A percentile compares a stretch with the other conserved stretches of the same genome.
Evolutionary conservation across 2,329 filamentous ascomycete species (phyloP).

Genomic region (Aspergillus sp.): DNA sequence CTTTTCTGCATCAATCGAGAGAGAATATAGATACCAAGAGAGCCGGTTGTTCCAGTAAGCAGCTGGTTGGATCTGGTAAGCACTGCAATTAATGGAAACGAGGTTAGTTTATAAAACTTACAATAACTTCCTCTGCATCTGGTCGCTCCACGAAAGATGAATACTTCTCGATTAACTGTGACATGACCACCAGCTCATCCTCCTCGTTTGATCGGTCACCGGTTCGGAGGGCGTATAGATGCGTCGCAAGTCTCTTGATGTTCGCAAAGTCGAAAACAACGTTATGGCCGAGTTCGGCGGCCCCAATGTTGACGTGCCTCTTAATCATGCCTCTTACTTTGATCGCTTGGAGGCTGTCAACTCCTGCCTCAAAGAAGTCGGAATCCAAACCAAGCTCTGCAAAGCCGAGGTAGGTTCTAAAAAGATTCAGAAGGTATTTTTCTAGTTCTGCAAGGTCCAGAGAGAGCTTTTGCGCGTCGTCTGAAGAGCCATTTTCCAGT

Average conservation of each 20-base stretch:
- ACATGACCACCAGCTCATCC: conserved; percentile 49
- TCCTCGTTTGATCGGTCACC: conserved; percentile 34
- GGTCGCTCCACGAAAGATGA: conserved; percentile 33
- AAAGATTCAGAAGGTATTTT: conserved; percentile 47
- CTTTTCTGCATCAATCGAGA: conserved; percentile 37
- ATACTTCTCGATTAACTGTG: conserved; percentile 49
- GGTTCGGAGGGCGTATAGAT: conserved; percentile 46
- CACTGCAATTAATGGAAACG: not conserved
- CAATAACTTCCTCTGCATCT: conserved; percentile 20
- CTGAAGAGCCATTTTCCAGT: conserved; percentile 43
- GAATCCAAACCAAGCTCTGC: conserved; percentile 36
- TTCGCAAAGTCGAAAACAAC: conserved; percentile 60
- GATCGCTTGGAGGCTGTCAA: conserved; percentile 61
- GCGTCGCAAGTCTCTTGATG: conserved; percentile 46
- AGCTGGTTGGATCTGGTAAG: conserved; percentile 27
- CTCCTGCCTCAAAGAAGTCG: conserved; percentile 60
- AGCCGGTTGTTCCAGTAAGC: conserved; percentile 66
- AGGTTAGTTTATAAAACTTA: not conserved
- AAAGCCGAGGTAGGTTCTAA: conserved; percentile 21
- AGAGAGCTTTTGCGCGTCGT: conserved; percentile 13
- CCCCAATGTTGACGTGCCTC: conserved; percentile 51
- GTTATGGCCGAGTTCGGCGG: conserved; percentile 53
- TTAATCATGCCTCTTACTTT: conserved; percentile 55
- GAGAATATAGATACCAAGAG: conserved; percentile 62
- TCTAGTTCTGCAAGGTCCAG: conserved; percentile 15